A percentile compares a stretch with the other conserved stretches of the same genome.
These are phyloP conservation scores for Picea mariana DNA, from an alignment of 83 land plant genomes.

Conservation along the genomic window DNA sequence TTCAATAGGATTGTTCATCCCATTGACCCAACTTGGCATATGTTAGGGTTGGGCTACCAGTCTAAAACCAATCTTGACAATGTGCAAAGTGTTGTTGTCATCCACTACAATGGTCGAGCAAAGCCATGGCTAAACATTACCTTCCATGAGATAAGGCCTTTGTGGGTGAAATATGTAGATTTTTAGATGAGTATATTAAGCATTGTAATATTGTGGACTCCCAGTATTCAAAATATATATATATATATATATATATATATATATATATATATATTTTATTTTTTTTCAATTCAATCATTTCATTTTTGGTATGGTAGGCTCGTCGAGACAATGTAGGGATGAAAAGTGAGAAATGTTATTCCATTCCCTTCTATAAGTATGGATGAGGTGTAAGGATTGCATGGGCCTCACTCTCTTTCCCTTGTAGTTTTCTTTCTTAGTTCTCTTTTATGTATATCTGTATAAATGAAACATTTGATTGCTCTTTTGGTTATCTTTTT, in stretches of 20 bases:
- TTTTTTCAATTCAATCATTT: background rate
- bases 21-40: constrained; percentile 91
- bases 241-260: background rate
- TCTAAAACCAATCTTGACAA: constrained; percentile 65
- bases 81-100: constrained; percentile 72
- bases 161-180: constrained; percentile 84
- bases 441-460: background rate
- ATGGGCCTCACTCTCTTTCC: background rate
- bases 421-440: background rate
- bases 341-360: background rate
- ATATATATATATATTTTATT: background rate
- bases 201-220: constrained; percentile 66
- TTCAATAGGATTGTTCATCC: constrained; percentile 81
- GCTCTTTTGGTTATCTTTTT: too few species aligned
- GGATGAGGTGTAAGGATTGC: background rate
- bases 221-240: constrained; percentile 8
- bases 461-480: constrained; percentile 3
- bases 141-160: constrained; percentile 74
- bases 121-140: constrained; percentile 98
- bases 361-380: background rate
- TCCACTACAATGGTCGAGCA: constrained; percentile 96
- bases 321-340: background rate
- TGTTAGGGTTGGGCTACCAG: constrained; percentile 94
- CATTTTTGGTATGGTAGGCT: background rate
- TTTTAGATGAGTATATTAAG: constrained; percentile 81